A percentile compares a stretch with the other conserved stretches of the same genome.
Conservation (phyloP, 1,284 basidiomycete genomes). For the Trichosporon faecale region DNA sequence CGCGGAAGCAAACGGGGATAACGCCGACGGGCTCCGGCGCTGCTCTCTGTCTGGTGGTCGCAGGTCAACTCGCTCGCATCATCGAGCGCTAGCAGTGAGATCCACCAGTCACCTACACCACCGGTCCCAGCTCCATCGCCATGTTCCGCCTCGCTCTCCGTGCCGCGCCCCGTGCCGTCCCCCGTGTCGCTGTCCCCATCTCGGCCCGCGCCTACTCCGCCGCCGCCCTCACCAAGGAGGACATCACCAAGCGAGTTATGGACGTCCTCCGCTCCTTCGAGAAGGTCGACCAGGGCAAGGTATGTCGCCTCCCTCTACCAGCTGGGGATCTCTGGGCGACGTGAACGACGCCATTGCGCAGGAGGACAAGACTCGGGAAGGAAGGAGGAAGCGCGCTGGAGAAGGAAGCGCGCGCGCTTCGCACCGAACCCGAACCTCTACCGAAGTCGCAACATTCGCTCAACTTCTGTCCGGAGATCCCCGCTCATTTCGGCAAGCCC, state of each 20-base stretch:
- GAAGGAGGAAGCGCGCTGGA: not conserved
- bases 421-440: not conserved
- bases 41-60: constrained; percentile 5
- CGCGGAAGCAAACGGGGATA: constrained; percentile 11
- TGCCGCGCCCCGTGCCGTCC: constrained; percentile 23
- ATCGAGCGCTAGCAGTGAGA: constrained; percentile 1
- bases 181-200: constrained; percentile 17
- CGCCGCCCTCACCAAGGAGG: constrained; percentile 67
- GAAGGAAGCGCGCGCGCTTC: not conserved
- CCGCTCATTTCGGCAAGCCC: not conserved
- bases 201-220: constrained; percentile 65
- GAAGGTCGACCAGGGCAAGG: constrained; percentile 85
- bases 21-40: constrained; percentile 10
- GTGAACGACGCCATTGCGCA: not conserved
- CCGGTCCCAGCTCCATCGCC: constrained; percentile 14
- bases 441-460: constrained; percentile 9
- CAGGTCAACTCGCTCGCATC: not conserved
- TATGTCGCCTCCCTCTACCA: constrained; percentile 46
- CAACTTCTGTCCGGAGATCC: not conserved
- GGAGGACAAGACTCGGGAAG: not conserved
- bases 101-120: constrained; percentile 1
- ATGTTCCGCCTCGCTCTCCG: constrained; percentile 44
- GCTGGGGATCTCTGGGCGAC: not conserved
- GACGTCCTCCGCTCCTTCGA: constrained; percentile 92
- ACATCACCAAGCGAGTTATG: constrained; percentile 76